Conservation (phyloP, 306 rosid genomes). For the Gillenia trifoliata region DNA sequence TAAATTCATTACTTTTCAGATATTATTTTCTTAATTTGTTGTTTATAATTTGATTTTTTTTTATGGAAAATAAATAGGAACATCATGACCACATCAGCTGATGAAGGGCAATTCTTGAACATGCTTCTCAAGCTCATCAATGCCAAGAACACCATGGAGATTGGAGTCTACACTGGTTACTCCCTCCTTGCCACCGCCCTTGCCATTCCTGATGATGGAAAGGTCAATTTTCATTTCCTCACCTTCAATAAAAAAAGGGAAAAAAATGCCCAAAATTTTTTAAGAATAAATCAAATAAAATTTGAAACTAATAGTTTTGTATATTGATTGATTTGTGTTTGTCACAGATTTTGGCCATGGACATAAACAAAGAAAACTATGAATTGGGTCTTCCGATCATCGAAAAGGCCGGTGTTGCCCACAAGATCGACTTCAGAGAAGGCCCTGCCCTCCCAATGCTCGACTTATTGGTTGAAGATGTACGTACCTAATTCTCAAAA, state of each 20-base stretch:
- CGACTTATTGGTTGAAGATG: constrained; percentile 63
- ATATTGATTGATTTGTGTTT: not conserved
- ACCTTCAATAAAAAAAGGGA: not conserved
- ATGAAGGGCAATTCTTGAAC: constrained; percentile 88
- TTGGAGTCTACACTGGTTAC: constrained; percentile 94
- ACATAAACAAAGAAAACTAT: constrained; percentile 77
- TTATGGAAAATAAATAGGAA: constrained; percentile 45
- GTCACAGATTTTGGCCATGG: constrained; percentile 86
- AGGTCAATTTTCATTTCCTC: constrained; percentile 30
- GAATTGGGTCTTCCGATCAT: constrained; percentile 77
- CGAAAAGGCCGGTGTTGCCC: constrained; percentile 75
- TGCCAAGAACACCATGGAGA: constrained; percentile 95
- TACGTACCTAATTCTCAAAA: constrained; percentile 17
- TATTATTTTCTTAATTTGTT: not conserved
- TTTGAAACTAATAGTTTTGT: not conserved
- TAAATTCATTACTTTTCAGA: not conserved
- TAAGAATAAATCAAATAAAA: too few species aligned
- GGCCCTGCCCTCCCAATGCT: constrained; percentile 95
- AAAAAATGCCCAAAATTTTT: not conserved
- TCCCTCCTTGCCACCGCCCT: constrained; percentile 93
- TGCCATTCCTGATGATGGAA: constrained; percentile 90
- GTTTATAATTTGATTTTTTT: not conserved
- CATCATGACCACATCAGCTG: constrained; percentile 91
- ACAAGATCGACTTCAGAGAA: constrained; percentile 89
- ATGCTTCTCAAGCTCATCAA: constrained; percentile 85